Evolutionary conservation across 1,284 basidiomycete species (phyloP), one percentile per base, ranked within the genome.

Genomic region (Earliella scabrosa): DNA sequence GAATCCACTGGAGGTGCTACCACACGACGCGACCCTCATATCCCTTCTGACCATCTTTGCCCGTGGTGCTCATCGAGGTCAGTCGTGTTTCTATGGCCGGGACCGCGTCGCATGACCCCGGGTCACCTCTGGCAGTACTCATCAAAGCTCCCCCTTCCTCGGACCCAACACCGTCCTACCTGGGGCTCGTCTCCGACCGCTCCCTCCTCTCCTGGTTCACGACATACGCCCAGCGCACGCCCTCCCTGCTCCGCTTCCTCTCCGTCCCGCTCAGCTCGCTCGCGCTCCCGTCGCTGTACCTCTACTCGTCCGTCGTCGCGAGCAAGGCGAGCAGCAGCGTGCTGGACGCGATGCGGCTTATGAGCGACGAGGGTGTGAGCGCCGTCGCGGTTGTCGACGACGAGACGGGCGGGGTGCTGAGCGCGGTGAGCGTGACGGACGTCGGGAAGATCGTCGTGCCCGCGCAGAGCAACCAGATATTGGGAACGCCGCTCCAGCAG

Each of bases 291-390:
- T 88, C 86, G 3, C 69, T 91, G 7, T 79, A 84, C 61, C 75
- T 90, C 26, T 82, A 84, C 61, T 65, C 77, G 4, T 78, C 82
- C 2, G 86, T 92, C 16, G 74, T 91, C 10, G 79, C 85, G 5
- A 73, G 82, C 9, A 77, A 77, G 7, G 82, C 86, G 38, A 77
- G 74, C 18, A 80, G 82, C 3, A 77, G 78, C 20, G 85, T 91
- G 18, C 73, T 91, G 31, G 85, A 90, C 68, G 88, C 88, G 5
- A 92, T 92, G 90, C 81, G 76, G 55, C 74, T 88, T 27, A 91
- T 92, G 90, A 90, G 87, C 64, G 87, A 90, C 60, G 81, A 87
- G 66, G 90, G 90, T 20, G 88, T 92, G 34, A 90, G 90, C 68
- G 90, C 86, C 62, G 75, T 91, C 45, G 90, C 90, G 20, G 85